These are phyloP conservation scores for Epichloe typhina DNA, from an alignment of 2,329 filamentous ascomycete species.

Conservation along the genomic window DNA sequence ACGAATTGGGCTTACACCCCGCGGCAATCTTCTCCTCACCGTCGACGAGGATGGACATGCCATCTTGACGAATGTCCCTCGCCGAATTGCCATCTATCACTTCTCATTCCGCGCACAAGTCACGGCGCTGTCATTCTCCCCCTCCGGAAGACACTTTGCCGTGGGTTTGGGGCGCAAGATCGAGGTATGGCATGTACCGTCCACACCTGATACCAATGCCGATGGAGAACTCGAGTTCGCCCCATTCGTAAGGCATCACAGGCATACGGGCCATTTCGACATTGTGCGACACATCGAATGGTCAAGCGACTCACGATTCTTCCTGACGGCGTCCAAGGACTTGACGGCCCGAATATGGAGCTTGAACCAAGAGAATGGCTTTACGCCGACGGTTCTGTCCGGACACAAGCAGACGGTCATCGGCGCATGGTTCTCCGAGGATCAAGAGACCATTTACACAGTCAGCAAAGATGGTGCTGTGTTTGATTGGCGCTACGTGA, in stretches of 20 bases:
- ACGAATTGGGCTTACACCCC: constrained; percentile 75
- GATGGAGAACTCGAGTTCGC: constrained; percentile 87
- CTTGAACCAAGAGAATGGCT: constrained; percentile 71
- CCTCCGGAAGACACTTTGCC: constrained; percentile 81
- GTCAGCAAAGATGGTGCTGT: constrained; percentile 95
- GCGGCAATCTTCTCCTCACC: constrained; percentile 82
- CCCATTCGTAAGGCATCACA: constrained; percentile 79
- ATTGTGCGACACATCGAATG: constrained; percentile 76
- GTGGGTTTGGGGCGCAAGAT: constrained; percentile 77
- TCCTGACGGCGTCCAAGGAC: constrained; percentile 84
- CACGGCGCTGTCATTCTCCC: constrained; percentile 78
- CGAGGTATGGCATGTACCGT: constrained; percentile 93
- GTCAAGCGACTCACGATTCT: constrained; percentile 93
- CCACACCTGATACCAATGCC: constrained; percentile 65
- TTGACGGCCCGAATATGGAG: constrained; percentile 93
- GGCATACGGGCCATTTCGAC: constrained; percentile 82
- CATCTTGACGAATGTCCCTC: constrained; percentile 80
- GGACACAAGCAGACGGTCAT: constrained; percentile 85
- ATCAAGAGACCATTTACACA: constrained; percentile 93
- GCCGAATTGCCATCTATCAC: constrained; percentile 78
- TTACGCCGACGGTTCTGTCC: constrained; percentile 76
- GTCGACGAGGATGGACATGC: constrained; percentile 90
- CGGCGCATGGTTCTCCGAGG: constrained; percentile 91
- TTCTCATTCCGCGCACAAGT: constrained; percentile 86
- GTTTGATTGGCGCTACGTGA: constrained; percentile 82